Base-by-base conservation (phyloP, 1,284 basidiomycete genomes). In the Taiwanofungus camphoratus region DNA sequence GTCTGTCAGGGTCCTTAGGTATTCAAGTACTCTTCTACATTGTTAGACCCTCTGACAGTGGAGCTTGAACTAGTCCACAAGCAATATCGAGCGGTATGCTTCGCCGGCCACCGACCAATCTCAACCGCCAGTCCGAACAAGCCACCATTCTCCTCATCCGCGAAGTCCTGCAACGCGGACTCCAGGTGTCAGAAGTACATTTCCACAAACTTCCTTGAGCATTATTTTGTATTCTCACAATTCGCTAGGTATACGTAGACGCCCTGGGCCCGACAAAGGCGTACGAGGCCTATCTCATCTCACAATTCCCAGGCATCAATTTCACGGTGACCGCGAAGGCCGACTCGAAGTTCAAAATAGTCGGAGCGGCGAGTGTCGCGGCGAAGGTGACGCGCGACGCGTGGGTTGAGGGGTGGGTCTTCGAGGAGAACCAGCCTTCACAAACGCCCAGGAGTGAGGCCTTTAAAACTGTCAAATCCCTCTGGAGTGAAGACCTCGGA, bases 351-450 rank as follows among this genome's bases (percentile, higher is more conserved):
- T 99, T 84, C 74, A 96, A 94, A 56, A 93, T 99, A 50, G 96
- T 99, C 44, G 89, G 92, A 16, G 95, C 95, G 5, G 96, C 95
- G 2, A 93, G 89, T 61, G 92, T 99, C 23, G 90, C 93, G 4
- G 95, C 95, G 4, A 99, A 99, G 65, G 93, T 94, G 19, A 99
- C 95, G 0, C 73, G 95, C 50, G 95, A 99, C 59, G 77, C 85
- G 4, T 93, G 92, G 65, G 73, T 99, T 16, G 86, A 95, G 42
- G 73, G 75, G 8, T 99, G 95, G 95, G 54, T 70, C 20, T 89
- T 79, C 51, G 82, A 87, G 58, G 87, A 89, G 60, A 61, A 63
- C 22, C 42, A 44, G 12, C 29, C 36, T 59, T 12, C 61, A 56
- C 43, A 58, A 41, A 18, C 19, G 36, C n/a, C 19, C 15, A 15